Evolutionary conservation across 2,329 filamentous ascomycete species (phyloP).

Genomic region (Trichoderma oligosporum): DNA sequence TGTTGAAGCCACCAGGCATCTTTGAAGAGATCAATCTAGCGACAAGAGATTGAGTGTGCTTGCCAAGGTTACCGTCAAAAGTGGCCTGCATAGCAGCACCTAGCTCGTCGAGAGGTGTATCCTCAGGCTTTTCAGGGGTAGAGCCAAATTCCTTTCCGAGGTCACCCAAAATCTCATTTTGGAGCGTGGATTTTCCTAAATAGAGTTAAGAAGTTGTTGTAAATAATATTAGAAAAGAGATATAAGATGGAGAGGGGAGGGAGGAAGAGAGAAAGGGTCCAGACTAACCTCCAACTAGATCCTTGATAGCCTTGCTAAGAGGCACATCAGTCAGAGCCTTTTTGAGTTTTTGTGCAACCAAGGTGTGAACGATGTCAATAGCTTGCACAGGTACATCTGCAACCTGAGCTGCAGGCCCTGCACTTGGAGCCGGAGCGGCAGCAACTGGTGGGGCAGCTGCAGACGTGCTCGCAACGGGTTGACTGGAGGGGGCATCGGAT

Average conservation of each 20-base stretch:
- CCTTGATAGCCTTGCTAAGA: slow-evolving; percentile 95
- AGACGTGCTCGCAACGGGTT: slow-evolving; percentile 39
- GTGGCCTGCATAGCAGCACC: slow-evolving; percentile 94
- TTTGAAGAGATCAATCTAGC: slow-evolving; percentile 96
- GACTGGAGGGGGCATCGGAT: slow-evolving; percentile 7
- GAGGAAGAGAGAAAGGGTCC: background rate
- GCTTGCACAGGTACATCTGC: slow-evolving; percentile 84
- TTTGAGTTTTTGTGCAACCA: slow-evolving; percentile 97
- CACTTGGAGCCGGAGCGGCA: slow-evolving; percentile 60
- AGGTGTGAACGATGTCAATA: slow-evolving; percentile 79
- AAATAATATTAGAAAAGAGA: background rate
- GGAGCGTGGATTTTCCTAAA: slow-evolving; percentile 91
- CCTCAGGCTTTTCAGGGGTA: slow-evolving; percentile 96
- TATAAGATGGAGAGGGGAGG: background rate
- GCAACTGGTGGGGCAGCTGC: slow-evolving; percentile 51
- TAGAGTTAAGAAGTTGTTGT: slow-evolving; percentile 17
- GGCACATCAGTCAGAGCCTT: slow-evolving; percentile 86
- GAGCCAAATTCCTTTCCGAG: slow-evolving; percentile 97
- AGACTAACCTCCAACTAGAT: slow-evolving; percentile 88
- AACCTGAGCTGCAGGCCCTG: slow-evolving; percentile 82
- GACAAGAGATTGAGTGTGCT: slow-evolving; percentile 89
- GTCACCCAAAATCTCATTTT: slow-evolving; percentile 98
- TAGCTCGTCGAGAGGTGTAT: slow-evolving; percentile 92
- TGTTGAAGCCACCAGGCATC: slow-evolving; percentile 99
- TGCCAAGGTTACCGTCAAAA: slow-evolving; percentile 98